Evolutionary conservation across 495 filamentous ascomycete species (phyloP), one percentile per base, ranked within the genome.

Genomic region (Evansstolkia leycettana): DNA sequence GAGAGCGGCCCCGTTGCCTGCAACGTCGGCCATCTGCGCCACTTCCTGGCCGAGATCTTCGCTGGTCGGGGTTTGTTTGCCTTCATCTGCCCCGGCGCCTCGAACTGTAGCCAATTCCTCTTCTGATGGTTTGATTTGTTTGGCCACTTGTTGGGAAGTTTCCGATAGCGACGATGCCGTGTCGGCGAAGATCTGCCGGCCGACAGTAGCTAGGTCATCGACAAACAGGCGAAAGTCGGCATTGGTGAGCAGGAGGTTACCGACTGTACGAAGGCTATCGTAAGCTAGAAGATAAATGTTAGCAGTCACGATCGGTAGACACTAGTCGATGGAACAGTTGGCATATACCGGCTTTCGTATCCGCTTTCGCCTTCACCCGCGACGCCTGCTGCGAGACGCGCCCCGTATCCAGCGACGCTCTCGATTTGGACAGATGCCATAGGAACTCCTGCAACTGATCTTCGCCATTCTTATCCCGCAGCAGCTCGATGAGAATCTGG

Each of bases 371-470:
- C 53, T 74, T 83, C n/a, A 72, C 71, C 39, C 64, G 70, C 34
- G 65, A 59, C 2, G 80, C 84, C 24, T 72, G 67, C 24, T 68
- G 60, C 1, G 71, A 70, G 35, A 92, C 50, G 36, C 84, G 70
- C 12, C 70, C 68, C 2, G 73, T 62, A 50, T 94, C 81, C 2
- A 94, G 47, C 7, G 72, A 69, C 17, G 87, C 62, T 17, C 70
- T 70, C 12, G 83, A 77, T 47, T 80, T 81, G 35, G 78, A 58
- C 34, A 92, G 56, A 46, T 74, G 87, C 87, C 88, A 96, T 31
- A 94, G 63, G 40, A 94, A 82, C 40, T 94, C 83, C 55, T 96
- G 89, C 27, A 94, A 69, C 47, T 90, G 76, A 57, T 94, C 86
- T n/a, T 72, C 46, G 38, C 63, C 56, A 52, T 94, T 94, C 69